Percentiles rank a stretch among this genome's conserved stretches.
Conservation (phyloP, 169 alveolate genomes). For the Plasmodium fragile region DNA sequence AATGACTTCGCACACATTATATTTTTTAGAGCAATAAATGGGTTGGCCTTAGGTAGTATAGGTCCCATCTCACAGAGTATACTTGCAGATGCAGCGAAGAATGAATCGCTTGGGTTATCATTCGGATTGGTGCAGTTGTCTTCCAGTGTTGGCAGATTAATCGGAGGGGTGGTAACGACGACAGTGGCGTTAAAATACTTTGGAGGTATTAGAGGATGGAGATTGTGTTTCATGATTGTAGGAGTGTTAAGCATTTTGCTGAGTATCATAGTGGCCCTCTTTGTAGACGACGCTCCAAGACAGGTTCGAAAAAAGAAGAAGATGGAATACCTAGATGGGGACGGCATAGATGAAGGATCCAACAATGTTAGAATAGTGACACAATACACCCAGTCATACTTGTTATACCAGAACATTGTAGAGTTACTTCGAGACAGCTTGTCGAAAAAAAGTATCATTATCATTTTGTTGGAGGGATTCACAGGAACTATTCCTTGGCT, state of each 20-base stretch:
- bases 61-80: conserved; percentile 90
- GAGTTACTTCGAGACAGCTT: conserved; percentile 63
- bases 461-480: conserved; percentile 84
- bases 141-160: conserved; percentile 87
- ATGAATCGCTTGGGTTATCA: conserved; percentile 83
- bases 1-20: conserved; percentile 85
- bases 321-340: conserved; percentile 25
- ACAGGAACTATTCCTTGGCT: conserved; percentile 93
- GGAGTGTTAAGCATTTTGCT: conserved; percentile 84
- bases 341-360: background rate
- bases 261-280: conserved; percentile 83
- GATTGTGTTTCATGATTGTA: conserved; percentile 86
- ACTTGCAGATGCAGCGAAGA: conserved; percentile 87
- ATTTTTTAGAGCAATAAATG: conserved; percentile 87
- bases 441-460: conserved; percentile 66
- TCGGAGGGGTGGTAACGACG: conserved; percentile 91
- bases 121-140: conserved; percentile 90
- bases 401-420: conserved; percentile 54
- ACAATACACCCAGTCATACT: conserved; percentile 21
- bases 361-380: background rate
- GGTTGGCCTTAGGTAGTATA: conserved; percentile 88
- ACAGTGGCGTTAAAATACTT: conserved; percentile 85
- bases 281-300: conserved; percentile 88
- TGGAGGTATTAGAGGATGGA: conserved; percentile 88
- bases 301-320: conserved; percentile 57